Percentiles rank a stretch among this genome's conserved stretches.
These are phyloP conservation scores for Penicillium sp. DNA, from an alignment of 2,329 filamentous ascomycete genomes.

Conservation along the genomic window DNA sequence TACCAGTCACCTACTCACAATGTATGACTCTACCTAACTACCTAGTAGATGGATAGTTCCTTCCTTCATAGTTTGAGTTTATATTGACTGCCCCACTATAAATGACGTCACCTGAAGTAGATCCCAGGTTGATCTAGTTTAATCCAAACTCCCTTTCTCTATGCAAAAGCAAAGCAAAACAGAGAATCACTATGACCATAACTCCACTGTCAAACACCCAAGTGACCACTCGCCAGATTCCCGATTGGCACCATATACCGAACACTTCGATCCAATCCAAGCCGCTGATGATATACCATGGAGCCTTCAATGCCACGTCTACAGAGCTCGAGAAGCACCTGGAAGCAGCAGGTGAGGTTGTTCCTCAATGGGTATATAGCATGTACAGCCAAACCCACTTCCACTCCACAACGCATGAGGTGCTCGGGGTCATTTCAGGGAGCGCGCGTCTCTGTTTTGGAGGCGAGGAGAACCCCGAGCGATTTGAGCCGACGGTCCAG, in stretches of 20 bases:
- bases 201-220: slow-evolving; percentile 52
- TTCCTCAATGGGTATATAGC: slow-evolving; percentile 66
- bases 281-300: slow-evolving; percentile 66
- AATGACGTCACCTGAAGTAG: slow-evolving; percentile 1
- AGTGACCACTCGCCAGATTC: slow-evolving; percentile 61
- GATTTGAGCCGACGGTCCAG: slow-evolving; percentile 57
- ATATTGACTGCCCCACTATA: neutral
- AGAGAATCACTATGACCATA: slow-evolving; percentile 34
- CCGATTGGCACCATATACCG: slow-evolving; percentile 56
- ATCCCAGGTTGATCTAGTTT: neutral
- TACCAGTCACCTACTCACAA: no score
- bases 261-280: slow-evolving; percentile 65
- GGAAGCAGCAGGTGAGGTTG: slow-evolving; percentile 53
- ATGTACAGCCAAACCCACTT: slow-evolving; percentile 69
- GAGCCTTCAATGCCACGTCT: slow-evolving; percentile 53
- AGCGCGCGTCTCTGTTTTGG: slow-evolving; percentile 65
- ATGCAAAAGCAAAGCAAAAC: neutral
- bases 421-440: slow-evolving; percentile 61
- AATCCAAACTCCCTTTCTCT: neutral
- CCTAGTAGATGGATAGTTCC: neutral
- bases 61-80: neutral
- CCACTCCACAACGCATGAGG: slow-evolving; percentile 66
- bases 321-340: slow-evolving; percentile 60
- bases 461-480: slow-evolving; percentile 59
- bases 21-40: no score